Evolutionary conservation across 345 rosid genomes (phyloP).

Genomic region (Durio zibethinus): DNA sequence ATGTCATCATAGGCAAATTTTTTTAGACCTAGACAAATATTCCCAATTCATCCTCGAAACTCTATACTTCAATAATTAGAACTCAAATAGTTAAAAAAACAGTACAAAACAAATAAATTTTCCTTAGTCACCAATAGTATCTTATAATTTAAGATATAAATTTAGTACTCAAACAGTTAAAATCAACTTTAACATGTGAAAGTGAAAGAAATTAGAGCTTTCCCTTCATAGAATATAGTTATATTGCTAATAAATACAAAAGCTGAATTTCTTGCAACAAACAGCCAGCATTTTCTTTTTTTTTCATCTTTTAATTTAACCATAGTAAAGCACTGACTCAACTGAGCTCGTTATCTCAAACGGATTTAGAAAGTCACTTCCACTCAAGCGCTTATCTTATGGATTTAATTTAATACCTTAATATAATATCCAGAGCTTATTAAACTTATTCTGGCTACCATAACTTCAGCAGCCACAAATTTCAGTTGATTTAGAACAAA

Average conservation of each 20-base stretch:
- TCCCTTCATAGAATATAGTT: not conserved
- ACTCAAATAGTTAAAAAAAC: not conserved
- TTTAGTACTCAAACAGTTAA: not conserved
- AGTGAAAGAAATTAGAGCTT: not conserved
- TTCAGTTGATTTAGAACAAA: not conserved
- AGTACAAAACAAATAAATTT: not conserved
- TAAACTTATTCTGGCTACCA: not conserved
- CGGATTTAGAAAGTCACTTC: not conserved
- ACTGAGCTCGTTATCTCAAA: too few relatives aligned
- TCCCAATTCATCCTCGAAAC: not conserved
- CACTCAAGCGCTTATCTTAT: not conserved
- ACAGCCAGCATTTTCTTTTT: not conserved
- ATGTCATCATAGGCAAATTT: not conserved
- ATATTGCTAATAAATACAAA: not conserved
- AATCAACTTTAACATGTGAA: not conserved
- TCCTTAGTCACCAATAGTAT: not conserved
- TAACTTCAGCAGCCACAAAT: not conserved
- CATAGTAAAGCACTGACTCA: not conserved
- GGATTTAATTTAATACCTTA: not conserved
- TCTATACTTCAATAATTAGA: not conserved
- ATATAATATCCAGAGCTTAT: not conserved
- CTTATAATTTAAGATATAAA: not conserved
- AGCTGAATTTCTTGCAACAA: not conserved
- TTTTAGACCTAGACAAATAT: not conserved
- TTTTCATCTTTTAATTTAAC: not conserved